Percentiles rank a stretch among this genome's conserved stretches.
Evolutionary conservation across 1,284 basidiomycete species (phyloP).

Genomic region (Malassezia vespertilionis): DNA sequence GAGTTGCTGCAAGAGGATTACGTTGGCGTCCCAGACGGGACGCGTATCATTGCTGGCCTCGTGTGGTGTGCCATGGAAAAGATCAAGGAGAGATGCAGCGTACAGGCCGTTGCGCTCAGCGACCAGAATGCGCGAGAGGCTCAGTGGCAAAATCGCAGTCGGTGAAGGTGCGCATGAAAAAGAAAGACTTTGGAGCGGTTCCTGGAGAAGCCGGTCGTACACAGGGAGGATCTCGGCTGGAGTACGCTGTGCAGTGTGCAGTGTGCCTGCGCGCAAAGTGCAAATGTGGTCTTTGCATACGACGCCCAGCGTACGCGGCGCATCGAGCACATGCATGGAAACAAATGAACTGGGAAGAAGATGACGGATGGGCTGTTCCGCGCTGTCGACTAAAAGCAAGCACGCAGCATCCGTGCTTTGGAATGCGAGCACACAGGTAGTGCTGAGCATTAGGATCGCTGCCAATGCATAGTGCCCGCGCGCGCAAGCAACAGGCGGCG

Average conservation of each 20-base stretch:
- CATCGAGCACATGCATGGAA: not conserved
- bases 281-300: no score
- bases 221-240: no score
- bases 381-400: not conserved
- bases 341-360: not conserved
- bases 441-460: no score
- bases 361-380: not conserved
- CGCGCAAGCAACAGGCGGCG: no score
- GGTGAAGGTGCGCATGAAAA: no score
- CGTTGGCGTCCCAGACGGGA: slow-evolving; percentile 5
- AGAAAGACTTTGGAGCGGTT: no score
- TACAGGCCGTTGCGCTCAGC: not conserved
- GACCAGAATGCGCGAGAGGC: not conserved
- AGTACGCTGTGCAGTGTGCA: no score
- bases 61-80: not conserved
- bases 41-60: no score
- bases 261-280: no score
- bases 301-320: not conserved
- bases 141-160: slow-evolving; percentile 3
- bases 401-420: not conserved
- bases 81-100: not conserved
- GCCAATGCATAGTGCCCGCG: no score
- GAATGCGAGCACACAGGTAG: not conserved
- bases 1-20: slow-evolving; percentile 11
- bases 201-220: no score